These are phyloP conservation scores for Debaryomyces sp. DNA, from an alignment of 1,139 yeast genomes.

Conservation along the genomic window DNA sequence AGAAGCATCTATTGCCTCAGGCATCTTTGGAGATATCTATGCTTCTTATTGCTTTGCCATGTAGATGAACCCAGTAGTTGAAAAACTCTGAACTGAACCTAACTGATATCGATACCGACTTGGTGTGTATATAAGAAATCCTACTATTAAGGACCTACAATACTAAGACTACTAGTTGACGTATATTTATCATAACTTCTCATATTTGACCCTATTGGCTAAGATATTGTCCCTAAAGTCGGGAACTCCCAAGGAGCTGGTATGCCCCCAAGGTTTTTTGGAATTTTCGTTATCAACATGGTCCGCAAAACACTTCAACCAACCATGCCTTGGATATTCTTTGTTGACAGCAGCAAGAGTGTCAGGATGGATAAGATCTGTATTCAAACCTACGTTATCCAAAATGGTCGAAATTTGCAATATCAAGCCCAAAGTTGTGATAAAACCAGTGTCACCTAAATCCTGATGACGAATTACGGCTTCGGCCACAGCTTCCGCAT, in stretches of 20 bases:
- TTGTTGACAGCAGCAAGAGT: constrained; percentile 34
- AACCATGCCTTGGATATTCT: constrained; percentile 32
- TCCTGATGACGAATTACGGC: constrained; percentile 44
- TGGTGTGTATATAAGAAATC: constrained; percentile 4
- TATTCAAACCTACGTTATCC: constrained; percentile 38
- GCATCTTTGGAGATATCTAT: constrained; percentile 14
- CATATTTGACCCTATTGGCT: constrained; percentile 28
- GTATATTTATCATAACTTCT: constrained; percentile 16
- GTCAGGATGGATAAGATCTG: constrained; percentile 32
- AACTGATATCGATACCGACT: constrained; percentile 3
- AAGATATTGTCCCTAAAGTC: constrained; percentile 33
- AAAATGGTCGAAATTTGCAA: constrained; percentile 40
- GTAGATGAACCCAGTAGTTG: neutral
- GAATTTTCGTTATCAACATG: constrained; percentile 39
- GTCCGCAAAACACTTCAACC: constrained; percentile 37
- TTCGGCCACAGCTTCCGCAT: constrained; percentile 43
- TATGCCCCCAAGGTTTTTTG: constrained; percentile 41
- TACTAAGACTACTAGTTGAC: constrained; percentile 28
- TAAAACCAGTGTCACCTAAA: constrained; percentile 36
- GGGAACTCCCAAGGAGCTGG: constrained; percentile 37
- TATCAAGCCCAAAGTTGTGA: constrained; percentile 40
- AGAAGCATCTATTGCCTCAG: constrained; percentile 26
- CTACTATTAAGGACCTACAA: constrained; percentile 22
- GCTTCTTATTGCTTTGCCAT: neutral
- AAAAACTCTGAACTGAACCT: constrained; percentile 1